Evolutionary conservation across 768 basidiomycete species (phyloP), one percentile per base, ranked within the genome.

Genomic region (Rhodotorula graminis): DNA sequence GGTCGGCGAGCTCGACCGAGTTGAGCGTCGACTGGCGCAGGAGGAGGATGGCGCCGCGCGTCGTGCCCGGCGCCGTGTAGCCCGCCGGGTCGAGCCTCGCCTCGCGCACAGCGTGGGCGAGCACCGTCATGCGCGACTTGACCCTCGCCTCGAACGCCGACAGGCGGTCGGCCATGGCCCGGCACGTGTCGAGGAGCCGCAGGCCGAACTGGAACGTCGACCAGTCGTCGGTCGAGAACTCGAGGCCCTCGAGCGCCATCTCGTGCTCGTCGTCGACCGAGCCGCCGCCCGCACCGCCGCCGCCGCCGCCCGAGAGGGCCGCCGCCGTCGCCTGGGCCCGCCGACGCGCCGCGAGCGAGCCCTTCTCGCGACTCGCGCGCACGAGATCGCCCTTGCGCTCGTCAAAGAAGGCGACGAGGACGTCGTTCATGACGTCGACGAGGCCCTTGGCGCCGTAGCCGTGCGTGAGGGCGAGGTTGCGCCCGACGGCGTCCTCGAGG

Each of bases 151-250:
- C 92, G 77, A 95, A 92, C 47, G 80, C 78, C 8, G 79, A 76
- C 40, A 93, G 81, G 33, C 89, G 87, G 53, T 91, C 90, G 50
- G 84, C 85, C 27, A 94, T 85, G 2, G 86, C 85, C 10, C 89
- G 87, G 40, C 89, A 89, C 47, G 90, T 87, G n/a, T 90, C 88
- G 53, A 97, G 85, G 52, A 94, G 84, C 79, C 92, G 91, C 23
- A 97, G 81, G 4, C 87, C 88, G 19, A 87, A 81, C 80, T 96
- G 94, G 69, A 97, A 92, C 42, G 87, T 84, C 4, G 87, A 85
- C 92, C 93, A 96, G 80, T 98, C 94, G 68, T 92, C 88, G 8
- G 88, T 83, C 4, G 90, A 88, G 78, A 96, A 97, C 81, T 98
- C 91, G 31, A 84, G 71, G 31, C 84, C 83, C 42, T 82, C 81